Conservation (phyloP, 169 alveolate genomes). For the Plasmodium vivax region DNA sequence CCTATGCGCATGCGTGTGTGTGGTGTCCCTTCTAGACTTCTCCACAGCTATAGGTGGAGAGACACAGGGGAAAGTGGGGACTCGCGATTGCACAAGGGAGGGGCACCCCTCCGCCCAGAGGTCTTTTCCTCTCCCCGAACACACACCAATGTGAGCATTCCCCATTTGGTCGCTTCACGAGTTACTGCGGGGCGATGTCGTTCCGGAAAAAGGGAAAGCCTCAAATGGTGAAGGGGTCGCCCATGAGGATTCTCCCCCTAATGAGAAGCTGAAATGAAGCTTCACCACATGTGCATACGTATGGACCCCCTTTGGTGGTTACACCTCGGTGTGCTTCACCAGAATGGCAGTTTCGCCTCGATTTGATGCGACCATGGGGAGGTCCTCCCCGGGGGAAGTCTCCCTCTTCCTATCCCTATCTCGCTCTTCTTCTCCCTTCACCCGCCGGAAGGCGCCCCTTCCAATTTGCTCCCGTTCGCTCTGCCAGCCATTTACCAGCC, state of each 20-base stretch:
- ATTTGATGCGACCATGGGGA: neutral
- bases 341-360: neutral
- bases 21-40: neutral
- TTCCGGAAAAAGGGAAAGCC: neutral
- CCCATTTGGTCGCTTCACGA: neutral
- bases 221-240: neutral
- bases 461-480: neutral
- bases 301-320: neutral
- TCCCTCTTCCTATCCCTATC: neutral
- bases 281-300: neutral
- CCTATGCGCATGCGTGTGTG: neutral
- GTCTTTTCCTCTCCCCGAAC: neutral
- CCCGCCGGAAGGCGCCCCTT: neutral
- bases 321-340: neutral
- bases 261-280: neutral
- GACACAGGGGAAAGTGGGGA: neutral
- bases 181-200: neutral
- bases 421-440: neutral
- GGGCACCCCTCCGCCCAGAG: neutral
- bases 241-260: neutral
- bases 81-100: neutral
- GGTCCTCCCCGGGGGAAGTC: neutral
- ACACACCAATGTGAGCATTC: neutral
- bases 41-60: neutral
- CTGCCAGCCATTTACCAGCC: too few relatives aligned